phyloP scores from a whole-genome alignment of 2,329 filamentous ascomycete genomes.

The Xylariaceae sp. region DNA sequence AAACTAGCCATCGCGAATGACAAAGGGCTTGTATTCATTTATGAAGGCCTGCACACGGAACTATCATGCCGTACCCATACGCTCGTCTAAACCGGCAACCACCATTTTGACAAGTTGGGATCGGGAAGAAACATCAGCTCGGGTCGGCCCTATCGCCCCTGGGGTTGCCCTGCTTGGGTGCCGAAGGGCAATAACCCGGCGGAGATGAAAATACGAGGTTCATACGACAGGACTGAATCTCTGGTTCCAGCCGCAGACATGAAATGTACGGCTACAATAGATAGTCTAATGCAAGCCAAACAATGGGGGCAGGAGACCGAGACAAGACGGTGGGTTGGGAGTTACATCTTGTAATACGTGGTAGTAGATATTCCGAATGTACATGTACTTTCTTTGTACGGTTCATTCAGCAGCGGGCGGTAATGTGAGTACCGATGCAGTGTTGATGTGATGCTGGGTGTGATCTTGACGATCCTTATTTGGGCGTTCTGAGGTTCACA shows the following conservation, averaged over 20 bases:
- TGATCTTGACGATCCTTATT: no score
- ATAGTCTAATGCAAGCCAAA: constrained; percentile 19
- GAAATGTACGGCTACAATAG: constrained; percentile 1
- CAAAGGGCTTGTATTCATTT: constrained; percentile 5
- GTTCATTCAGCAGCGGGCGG: not conserved
- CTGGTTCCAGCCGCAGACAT: constrained; percentile 15
- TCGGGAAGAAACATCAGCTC: not conserved
- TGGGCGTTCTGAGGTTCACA: no score
- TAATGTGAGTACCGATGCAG: no score
- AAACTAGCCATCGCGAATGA: not conserved
- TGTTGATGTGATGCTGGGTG: not conserved
- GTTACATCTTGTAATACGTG: not conserved
- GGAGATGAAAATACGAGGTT: constrained; percentile 16
- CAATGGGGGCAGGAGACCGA: constrained; percentile 11
- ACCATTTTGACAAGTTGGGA: not conserved
- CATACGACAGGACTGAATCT: constrained; percentile 11
- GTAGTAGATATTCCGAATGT: not conserved
- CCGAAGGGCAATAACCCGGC: constrained; percentile 1
- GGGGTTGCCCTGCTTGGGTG: constrained; percentile 9
- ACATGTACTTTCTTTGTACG: not conserved
- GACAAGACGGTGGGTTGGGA: constrained; percentile 5
- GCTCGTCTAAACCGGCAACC: not conserved
- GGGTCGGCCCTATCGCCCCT: not conserved
- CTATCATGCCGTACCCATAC: no score
- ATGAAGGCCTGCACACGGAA: not conserved